Evolutionary conservation across 2,329 filamentous ascomycete genomes (phyloP), one percentile per base, ranked within the genome.

Genomic region (Domatiomyces catenatus): DNA sequence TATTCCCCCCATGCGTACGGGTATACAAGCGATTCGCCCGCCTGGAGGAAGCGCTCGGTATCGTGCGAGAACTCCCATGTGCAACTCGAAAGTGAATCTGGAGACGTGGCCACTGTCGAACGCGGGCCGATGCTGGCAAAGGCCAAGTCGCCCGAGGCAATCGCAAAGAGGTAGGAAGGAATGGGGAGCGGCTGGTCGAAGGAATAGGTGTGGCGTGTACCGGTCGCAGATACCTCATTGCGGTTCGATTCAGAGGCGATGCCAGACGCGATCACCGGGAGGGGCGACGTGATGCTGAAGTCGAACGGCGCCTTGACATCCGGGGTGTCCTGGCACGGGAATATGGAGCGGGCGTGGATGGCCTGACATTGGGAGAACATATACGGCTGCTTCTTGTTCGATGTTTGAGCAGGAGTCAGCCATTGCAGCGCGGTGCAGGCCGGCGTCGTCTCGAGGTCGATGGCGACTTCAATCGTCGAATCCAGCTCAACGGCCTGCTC

Each of bases 311-410:
- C 88, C 72, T 98, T 98, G 61, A 95, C 85, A 65, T 95, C 90
- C 2, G 92, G 92, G 0, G 92, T 96, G 64, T 98, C 92, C 71
- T 96, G 90, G 68, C 90, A 96, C 5, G 92, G 92, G 67, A 96
- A 94, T 54, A 96, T 78, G 46, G 88, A 94, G 53, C 92, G 81
- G 44, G 86, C 87, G 62, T 96, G 89, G 62, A 95, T 96, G 49
- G 90, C 89, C 72, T 98, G 90, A 67, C 89, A 94, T 71, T 96
- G 92, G 44, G 86, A 93, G 72, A 96, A 96, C 81, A 96, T 90
- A 69, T 95, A 96, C 1, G 90, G 90, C 59, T 93, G 84, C 68
- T 88, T 92, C 72, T 88, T 89, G 76, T 94, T 95, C 52, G 86
- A 87, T 0, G 92, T 96, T 71, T 96, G 92, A 28, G 83, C 84